Conservation (phyloP, 768 basidiomycete genomes). For the Hortiboletus campestris region DNA sequence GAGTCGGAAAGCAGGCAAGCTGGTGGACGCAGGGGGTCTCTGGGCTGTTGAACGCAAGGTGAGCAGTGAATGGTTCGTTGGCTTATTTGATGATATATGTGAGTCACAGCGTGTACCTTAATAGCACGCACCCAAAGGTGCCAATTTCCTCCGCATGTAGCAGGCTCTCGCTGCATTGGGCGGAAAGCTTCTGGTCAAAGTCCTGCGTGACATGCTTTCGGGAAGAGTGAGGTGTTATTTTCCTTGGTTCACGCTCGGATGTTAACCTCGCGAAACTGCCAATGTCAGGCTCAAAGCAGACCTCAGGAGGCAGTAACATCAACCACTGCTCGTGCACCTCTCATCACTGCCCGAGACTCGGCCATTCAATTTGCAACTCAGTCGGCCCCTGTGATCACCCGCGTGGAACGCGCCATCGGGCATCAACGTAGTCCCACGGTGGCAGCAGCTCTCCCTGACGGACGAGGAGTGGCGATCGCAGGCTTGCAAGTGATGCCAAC, state of each 20-base stretch:
- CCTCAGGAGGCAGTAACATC: slow-evolving; percentile 41
- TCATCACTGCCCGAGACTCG: slow-evolving; percentile 17
- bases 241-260: not conserved
- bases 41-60: slow-evolving; percentile 59
- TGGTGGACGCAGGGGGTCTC: slow-evolving; percentile 74
- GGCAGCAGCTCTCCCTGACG: slow-evolving; percentile 23
- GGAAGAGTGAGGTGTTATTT: slow-evolving; percentile 44
- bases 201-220: slow-evolving; percentile 59
- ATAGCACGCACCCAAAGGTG: slow-evolving; percentile 52
- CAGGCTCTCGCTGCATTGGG: slow-evolving; percentile 60
- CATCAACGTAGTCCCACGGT: slow-evolving; percentile 29
- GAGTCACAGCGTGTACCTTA: not conserved
- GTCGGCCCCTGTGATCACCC: slow-evolving; percentile 16
- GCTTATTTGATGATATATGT: not conserved
- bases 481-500: slow-evolving; percentile 15
- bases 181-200: slow-evolving; percentile 67
- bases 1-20: slow-evolving; percentile 46
- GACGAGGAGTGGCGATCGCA: slow-evolving; percentile 23
- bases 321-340: slow-evolving; percentile 50
- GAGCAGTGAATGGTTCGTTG: slow-evolving; percentile 22
- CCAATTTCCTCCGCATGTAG: slow-evolving; percentile 55
- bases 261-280: not conserved
- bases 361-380: slow-evolving; percentile 15
- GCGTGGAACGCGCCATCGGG: slow-evolving; percentile 28
- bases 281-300: slow-evolving; percentile 43